Conservation (phyloP, 306 rosid genomes). For the Cucurbita moschata region DNA sequence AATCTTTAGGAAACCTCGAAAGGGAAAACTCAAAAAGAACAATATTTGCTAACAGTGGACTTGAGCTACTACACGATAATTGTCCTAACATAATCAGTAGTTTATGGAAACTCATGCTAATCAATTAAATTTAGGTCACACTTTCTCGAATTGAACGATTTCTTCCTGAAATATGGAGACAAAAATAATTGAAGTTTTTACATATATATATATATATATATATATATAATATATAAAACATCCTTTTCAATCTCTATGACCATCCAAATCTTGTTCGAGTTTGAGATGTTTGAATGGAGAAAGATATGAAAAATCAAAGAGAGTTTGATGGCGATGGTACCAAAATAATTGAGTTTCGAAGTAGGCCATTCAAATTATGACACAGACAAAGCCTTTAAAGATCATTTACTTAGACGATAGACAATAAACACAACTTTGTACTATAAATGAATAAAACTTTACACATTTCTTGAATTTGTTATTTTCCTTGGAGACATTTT, state of each 20-base stretch:
- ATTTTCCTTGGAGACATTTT: not conserved
- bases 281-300: not conserved
- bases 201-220: no score
- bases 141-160: not conserved
- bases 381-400: not conserved
- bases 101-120: not conserved
- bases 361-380: not conserved
- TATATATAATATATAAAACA: no score
- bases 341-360: not conserved
- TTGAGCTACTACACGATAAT: no score
- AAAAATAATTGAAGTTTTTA: not conserved
- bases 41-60: no score
- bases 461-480: not conserved
- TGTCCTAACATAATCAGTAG: no score
- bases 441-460: not conserved
- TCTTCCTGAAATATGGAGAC: not conserved
- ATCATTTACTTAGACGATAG: not conserved
- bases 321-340: not conserved
- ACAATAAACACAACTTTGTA: not conserved
- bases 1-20: no score
- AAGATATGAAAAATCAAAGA: not conserved
- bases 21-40: no score
- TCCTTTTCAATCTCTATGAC: not conserved
- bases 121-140: not conserved
- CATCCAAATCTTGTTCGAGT: not conserved